These are phyloP conservation scores for Brassica cretica DNA, from an alignment of 345 rosid genomes.

Conservation along the genomic window DNA sequence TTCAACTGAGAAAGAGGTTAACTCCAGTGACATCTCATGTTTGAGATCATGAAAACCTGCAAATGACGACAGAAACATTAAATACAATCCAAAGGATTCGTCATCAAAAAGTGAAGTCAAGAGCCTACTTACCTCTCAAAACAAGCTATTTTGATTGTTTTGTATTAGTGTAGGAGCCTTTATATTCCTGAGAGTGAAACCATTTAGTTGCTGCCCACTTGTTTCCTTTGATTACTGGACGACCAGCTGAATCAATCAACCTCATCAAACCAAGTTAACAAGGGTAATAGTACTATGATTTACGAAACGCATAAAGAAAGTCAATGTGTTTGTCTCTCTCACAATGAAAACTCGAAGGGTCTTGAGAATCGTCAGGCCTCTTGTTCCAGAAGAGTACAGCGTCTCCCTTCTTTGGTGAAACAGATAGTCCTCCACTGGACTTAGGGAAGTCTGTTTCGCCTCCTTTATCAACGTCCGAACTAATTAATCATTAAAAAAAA, in stretches of 20 bases:
- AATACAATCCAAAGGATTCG: not conserved
- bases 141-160: not conserved
- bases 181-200: conserved; percentile 55
- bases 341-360: conserved; percentile 85
- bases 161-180: conserved; percentile 33
- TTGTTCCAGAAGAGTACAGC: conserved; percentile 96
- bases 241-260: conserved; percentile 57
- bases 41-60: conserved; percentile 2
- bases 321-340: conserved; percentile 17
- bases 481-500: conserved; percentile 8
- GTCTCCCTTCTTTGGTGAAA: conserved; percentile 85
- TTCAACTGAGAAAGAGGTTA: not conserved
- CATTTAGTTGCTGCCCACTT: conserved; percentile 96
- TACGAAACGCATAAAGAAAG: not conserved
- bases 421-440: conserved; percentile 71
- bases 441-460: conserved; percentile 88
- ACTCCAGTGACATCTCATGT: not conserved
- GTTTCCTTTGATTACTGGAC: conserved; percentile 81
- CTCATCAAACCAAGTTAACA: not conserved
- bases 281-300: not conserved
- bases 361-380: conserved; percentile 73
- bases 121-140: conserved; percentile 15
- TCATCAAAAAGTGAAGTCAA: not conserved
- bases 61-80: not conserved
- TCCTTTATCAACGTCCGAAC: conserved; percentile 93